phyloP scores from a whole-genome alignment of 345 rosid species.

The Murraya paniculata region DNA sequence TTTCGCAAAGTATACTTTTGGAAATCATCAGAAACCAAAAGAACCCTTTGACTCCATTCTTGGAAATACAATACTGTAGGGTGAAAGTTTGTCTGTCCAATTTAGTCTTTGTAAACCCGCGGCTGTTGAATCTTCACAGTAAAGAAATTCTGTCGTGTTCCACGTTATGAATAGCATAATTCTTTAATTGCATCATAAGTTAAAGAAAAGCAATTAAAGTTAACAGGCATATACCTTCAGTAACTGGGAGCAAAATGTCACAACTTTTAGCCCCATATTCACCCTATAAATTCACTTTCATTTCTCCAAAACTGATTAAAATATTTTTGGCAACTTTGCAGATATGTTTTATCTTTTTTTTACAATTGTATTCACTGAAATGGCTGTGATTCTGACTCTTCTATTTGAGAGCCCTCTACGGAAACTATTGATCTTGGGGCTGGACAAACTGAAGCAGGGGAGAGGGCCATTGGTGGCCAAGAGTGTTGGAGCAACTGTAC shows the following conservation, averaged over 20 bases:
- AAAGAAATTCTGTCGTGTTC: slow-evolving; percentile 6
- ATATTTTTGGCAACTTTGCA: not conserved
- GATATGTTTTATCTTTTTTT: slow-evolving; percentile 45
- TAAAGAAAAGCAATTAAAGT: not conserved
- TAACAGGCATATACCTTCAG: slow-evolving; percentile 1
- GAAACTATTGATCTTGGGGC: slow-evolving; percentile 30
- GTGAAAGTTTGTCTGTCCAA: not conserved
- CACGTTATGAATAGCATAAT: slow-evolving; percentile 19
- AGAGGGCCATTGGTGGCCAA: slow-evolving; percentile 38
- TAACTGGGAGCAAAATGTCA: not conserved
- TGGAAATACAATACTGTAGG: too few species aligned
- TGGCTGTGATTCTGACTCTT: slow-evolving; percentile 33
- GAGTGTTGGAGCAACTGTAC: slow-evolving; percentile 37
- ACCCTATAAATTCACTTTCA: not conserved
- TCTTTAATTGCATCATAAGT: slow-evolving; percentile 19
- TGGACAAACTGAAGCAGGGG: slow-evolving; percentile 43
- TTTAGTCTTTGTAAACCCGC: not conserved
- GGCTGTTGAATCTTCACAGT: not conserved
- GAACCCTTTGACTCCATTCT: too few species aligned
- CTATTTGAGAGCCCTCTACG: slow-evolving; percentile 37
- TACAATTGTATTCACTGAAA: slow-evolving; percentile 32
- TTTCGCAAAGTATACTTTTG: too few species aligned
- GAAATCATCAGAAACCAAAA: too few species aligned
- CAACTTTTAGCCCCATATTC: too few species aligned
- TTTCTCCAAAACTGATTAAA: not conserved